phyloP scores from a whole-genome alignment of 2,329 filamentous ascomycete genomes.

The Stachybotrys elegans region DNA sequence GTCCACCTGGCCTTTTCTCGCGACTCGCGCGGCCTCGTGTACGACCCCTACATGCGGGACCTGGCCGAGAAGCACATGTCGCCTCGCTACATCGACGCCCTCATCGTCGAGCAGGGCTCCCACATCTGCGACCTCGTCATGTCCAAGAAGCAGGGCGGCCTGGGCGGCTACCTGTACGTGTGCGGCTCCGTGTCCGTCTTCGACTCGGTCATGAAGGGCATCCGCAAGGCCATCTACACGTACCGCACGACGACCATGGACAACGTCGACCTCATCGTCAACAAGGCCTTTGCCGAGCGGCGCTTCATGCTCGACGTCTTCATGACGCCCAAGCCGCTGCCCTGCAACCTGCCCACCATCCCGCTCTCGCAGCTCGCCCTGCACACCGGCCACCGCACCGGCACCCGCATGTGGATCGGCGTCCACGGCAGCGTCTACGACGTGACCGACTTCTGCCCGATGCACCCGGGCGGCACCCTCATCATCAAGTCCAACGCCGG shows the following conservation, averaged over 20 bases:
- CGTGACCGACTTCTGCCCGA: constrained; percentile 46
- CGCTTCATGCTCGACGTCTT: constrained; percentile 54
- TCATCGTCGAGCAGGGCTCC: constrained; percentile 46
- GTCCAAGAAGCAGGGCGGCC: constrained; percentile 50
- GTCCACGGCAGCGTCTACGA: constrained; percentile 50
- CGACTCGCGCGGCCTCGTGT: constrained; percentile 40
- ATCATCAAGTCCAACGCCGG: constrained; percentile 51
- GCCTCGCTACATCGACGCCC: constrained; percentile 46
- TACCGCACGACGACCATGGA: constrained; percentile 47
- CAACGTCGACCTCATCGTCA: constrained; percentile 43
- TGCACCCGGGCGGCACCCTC: constrained; percentile 48
- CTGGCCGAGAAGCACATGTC: constrained; percentile 43
- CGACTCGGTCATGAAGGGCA: constrained; percentile 51
- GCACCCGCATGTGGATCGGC: constrained; percentile 43
- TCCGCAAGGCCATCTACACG: constrained; percentile 50
- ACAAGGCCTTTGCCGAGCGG: constrained; percentile 49
- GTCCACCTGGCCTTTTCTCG: constrained; percentile 49
- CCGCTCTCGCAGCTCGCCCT: constrained; percentile 42
- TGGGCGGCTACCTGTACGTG: constrained; percentile 30
- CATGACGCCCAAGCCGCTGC: constrained; percentile 49
- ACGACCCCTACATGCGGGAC: constrained; percentile 34
- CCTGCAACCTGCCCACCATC: constrained; percentile 45
- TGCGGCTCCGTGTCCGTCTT: constrained; percentile 23
- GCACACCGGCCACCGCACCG: constrained; percentile 45
- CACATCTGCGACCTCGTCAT: constrained; percentile 50